Base-by-base conservation (phyloP, 345 rosid species). In the Rhodamnia rubescens region DNA sequence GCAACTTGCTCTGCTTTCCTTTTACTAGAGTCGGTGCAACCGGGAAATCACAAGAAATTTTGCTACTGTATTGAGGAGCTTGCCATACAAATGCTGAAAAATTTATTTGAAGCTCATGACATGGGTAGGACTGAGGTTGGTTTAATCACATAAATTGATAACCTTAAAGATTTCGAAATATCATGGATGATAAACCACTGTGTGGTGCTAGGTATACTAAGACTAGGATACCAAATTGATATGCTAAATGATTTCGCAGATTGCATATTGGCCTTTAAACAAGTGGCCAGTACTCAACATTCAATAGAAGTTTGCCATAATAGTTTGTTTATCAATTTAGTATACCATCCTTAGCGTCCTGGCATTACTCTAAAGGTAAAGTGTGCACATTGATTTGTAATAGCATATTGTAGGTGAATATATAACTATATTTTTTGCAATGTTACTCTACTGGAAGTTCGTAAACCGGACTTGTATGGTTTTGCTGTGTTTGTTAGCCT, bases 101-200 rank as follows among this genome's bases (percentile, higher is more conserved):
- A 90, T 50, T 88, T 95, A 84, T 95, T 94, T 88, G 95, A 95
- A 90, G 89, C 90, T 88, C 95, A 95, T 90, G 97, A 93, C 86
- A 93, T 95, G 96, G 91, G 96, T 84, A 92, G 98, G 89, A 95
- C 89, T 82, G 97, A 95, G 98, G 98, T 95, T 85, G 10, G 88
- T 88, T 61, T 55, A 53, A 36, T 61, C 74, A 29, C 27, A 29
- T 29, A 13, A 61, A 32, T 61, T 27, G 74, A 61, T 61, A 61
- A 10, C 83, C 53, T 16, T 81, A 16, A 81, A 14, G 54, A 53
- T 49, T 15, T 49, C 36, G 14, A 81, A 50, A 81, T 14, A 81
- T 26, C 26, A 3, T 26, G 56, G 13, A 49, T 26, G 56, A 81
- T 50, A 81, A 51, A 81, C 56, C 18, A 21, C 74, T 29, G 10